phyloP scores from a whole-genome alignment of 2,329 filamentous ascomycete genomes.

The Neofusicoccum sp. region DNA sequence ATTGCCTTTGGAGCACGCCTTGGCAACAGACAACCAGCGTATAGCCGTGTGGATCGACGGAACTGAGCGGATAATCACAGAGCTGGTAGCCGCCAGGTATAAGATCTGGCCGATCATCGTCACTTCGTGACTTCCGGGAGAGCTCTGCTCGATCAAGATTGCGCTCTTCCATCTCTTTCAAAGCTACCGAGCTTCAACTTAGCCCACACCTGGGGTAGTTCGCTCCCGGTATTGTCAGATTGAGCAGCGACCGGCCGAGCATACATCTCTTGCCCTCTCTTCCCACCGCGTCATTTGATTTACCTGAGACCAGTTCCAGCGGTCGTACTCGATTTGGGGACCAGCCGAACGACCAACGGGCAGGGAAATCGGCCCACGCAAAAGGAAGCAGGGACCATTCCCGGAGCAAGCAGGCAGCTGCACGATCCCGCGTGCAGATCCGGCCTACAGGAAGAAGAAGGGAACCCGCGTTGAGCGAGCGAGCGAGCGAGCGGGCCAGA shows the following conservation, averaged over 20 bases:
- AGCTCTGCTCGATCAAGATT: conserved; percentile 1
- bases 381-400: background rate
- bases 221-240: background rate
- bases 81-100: background rate
- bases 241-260: background rate
- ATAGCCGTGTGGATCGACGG: background rate
- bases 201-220: background rate
- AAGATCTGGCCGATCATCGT: conserved; percentile 2
- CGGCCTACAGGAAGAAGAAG: background rate
- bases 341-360: background rate
- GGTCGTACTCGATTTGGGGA: background rate
- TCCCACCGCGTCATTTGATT: background rate
- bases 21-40: background rate
- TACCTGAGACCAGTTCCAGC: background rate
- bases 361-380: background rate
- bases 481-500: background rate
- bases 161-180: background rate
- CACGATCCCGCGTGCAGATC: conserved; percentile 8
- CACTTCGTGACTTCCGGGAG: background rate
- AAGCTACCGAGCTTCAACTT: background rate
- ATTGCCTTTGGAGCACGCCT: conserved; percentile 16
- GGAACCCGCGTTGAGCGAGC: background rate
- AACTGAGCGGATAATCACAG: background rate
- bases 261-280: background rate
- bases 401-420: conserved; percentile 5